Evolutionary conservation across 192 early-diverging fungal genomes (phyloP).

Genomic region (Podila epicladia): DNA sequence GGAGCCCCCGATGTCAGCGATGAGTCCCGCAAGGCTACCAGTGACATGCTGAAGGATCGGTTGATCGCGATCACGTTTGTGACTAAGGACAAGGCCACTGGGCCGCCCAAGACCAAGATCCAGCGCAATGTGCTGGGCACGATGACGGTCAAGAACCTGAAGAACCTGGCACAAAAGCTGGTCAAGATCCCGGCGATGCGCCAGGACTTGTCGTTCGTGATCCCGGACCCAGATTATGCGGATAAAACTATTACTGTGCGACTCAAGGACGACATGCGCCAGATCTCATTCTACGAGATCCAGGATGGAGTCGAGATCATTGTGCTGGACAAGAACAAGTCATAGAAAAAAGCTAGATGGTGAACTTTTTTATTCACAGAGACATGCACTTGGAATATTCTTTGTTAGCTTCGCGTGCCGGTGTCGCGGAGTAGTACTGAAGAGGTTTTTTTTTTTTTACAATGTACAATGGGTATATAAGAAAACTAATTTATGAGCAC

Average conservation of each 20-base stretch:
- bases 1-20: slow-evolving; percentile 49
- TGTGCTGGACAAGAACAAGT: slow-evolving; percentile 35
- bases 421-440: too few species aligned
- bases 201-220: slow-evolving; percentile 51
- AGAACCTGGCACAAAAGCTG: slow-evolving; percentile 61
- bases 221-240: slow-evolving; percentile 26
- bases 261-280: slow-evolving; percentile 58
- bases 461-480: not conserved
- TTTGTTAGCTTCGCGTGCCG: too few species aligned
- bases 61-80: slow-evolving; percentile 50
- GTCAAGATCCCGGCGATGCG: slow-evolving; percentile 51
- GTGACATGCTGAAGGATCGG: slow-evolving; percentile 54
- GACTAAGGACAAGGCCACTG: slow-evolving; percentile 11
- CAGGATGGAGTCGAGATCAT: slow-evolving; percentile 55
- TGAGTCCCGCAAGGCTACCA: slow-evolving; percentile 38
- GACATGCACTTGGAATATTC: too few species aligned
- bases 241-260: slow-evolving; percentile 14
- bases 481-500: not conserved
- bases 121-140: slow-evolving; percentile 52
- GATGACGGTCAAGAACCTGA: slow-evolving; percentile 60
- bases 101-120: slow-evolving; percentile 18
- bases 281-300: slow-evolving; percentile 61
- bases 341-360: too few species aligned
- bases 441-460: not conserved
- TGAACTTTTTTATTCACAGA: too few species aligned